Evolutionary conservation across 306 rosid species (phyloP).

Genomic region (Coriaria nepalensis): DNA sequence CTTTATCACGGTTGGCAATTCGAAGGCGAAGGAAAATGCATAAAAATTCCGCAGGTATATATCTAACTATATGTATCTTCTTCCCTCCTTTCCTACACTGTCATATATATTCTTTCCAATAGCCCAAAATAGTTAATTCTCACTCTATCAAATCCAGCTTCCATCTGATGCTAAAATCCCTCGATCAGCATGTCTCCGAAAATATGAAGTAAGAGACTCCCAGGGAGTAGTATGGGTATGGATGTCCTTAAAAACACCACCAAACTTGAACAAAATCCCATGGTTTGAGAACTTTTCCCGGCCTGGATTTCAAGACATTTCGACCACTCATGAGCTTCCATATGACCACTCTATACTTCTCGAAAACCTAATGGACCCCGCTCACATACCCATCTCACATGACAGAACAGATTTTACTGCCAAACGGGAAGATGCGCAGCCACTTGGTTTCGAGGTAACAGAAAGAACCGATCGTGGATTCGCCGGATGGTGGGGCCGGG

Average conservation of each 20-base stretch:
- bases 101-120: background rate
- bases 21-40: constrained; percentile 87
- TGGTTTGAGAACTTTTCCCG: constrained; percentile 86
- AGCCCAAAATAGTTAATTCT: background rate
- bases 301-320: constrained; percentile 74
- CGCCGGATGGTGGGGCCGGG: constrained; percentile 86
- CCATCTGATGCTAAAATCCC: constrained; percentile 90
- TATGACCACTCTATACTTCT: constrained; percentile 91
- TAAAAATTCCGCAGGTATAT: constrained; percentile 85
- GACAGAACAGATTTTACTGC: constrained; percentile 85
- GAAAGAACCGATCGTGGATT: constrained; percentile 80
- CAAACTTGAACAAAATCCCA: constrained; percentile 49
- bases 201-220: constrained; percentile 69
- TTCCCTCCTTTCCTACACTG: constrained; percentile 4
- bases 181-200: constrained; percentile 58
- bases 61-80: too few relatives aligned
- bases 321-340: constrained; percentile 83
- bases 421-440: constrained; percentile 77
- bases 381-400: constrained; percentile 90
- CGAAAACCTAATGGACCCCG: constrained; percentile 97
- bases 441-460: constrained; percentile 53
- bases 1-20: constrained; percentile 97
- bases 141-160: constrained; percentile 32
- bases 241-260: constrained; percentile 73
- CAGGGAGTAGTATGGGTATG: constrained; percentile 97